Evolutionary conservation across 2,329 filamentous ascomycete species (phyloP).

Genomic region (Lanzia echinophila): DNA sequence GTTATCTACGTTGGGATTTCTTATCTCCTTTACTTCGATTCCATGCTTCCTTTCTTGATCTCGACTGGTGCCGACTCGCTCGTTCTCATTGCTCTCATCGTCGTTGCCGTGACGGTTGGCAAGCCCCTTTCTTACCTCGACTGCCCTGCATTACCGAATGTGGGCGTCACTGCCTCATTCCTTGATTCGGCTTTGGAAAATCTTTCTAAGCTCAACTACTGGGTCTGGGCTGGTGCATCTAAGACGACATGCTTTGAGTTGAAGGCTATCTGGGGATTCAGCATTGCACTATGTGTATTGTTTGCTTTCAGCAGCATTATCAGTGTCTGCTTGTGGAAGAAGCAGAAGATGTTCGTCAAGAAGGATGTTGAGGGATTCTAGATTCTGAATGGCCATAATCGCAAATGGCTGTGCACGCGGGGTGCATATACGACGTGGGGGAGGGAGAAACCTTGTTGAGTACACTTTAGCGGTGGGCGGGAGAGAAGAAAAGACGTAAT

Average conservation of each 20-base stretch:
- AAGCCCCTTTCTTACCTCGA: constrained; percentile 73
- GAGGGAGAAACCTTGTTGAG: background rate
- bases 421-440: background rate
- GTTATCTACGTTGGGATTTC: constrained; percentile 73
- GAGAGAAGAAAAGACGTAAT: background rate
- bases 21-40: constrained; percentile 74
- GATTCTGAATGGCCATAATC: background rate
- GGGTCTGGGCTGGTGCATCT: constrained; percentile 45
- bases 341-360: constrained; percentile 12
- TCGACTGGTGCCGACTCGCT: constrained; percentile 58
- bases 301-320: constrained; percentile 58
- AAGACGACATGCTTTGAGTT: constrained; percentile 70
- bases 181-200: constrained; percentile 37
- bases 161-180: constrained; percentile 39
- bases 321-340: constrained; percentile 51
- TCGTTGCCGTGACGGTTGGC: constrained; percentile 71
- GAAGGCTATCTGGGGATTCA: constrained; percentile 81
- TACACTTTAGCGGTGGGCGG: background rate
- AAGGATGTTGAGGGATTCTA: constrained; percentile 22
- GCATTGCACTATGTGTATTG: constrained; percentile 69
- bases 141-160: constrained; percentile 49
- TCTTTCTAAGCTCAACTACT: constrained; percentile 39
- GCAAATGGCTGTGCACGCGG: background rate
- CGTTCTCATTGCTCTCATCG: constrained; percentile 70
- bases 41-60: constrained; percentile 68